These are phyloP conservation scores for Hypericum perforatum DNA, from an alignment of 345 rosid species.

Conservation along the genomic window DNA sequence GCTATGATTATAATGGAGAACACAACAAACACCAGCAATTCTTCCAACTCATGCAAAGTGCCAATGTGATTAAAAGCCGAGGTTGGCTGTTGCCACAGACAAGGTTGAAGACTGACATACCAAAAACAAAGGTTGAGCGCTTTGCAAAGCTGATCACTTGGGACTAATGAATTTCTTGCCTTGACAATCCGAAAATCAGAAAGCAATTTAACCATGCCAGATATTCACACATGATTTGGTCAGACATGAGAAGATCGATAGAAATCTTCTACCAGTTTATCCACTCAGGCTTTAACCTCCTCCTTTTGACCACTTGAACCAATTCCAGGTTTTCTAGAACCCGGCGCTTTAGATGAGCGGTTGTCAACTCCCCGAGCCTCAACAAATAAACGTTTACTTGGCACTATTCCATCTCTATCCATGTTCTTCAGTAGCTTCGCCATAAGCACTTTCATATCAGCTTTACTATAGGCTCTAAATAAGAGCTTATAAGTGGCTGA, in stretches of 20 bases:
- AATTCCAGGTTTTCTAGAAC: slow-evolving; percentile 18
- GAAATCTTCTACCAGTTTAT: neutral
- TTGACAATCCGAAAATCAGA: neutral
- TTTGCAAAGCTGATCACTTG: too few species aligned
- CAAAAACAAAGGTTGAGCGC: too few species aligned
- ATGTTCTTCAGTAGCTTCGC: slow-evolving; percentile 52
- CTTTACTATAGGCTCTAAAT: slow-evolving; percentile 70
- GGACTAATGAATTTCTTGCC: too few species aligned
- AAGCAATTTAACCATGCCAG: slow-evolving; percentile 10
- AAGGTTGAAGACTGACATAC: too few species aligned
- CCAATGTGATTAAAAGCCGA: too few species aligned
- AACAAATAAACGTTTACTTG: slow-evolving; percentile 73
- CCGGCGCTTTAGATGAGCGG: slow-evolving; percentile 27
- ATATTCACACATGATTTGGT: slow-evolving; percentile 1
- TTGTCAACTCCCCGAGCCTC: slow-evolving; percentile 71
- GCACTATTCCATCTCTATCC: slow-evolving; percentile 74
- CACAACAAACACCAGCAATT: too few species aligned
- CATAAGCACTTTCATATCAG: slow-evolving; percentile 59
- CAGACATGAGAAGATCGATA: slow-evolving; percentile 7
- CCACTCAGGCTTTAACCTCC: slow-evolving; percentile 18
- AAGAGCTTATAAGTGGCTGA: slow-evolving; percentile 79
- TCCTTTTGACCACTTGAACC: slow-evolving; percentile 14
- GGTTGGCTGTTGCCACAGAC: too few species aligned
- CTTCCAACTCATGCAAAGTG: too few species aligned
- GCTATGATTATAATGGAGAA: too few species aligned